Conservation (phyloP, 768 basidiomycete genomes). For the Mycena polygramma region DNA sequence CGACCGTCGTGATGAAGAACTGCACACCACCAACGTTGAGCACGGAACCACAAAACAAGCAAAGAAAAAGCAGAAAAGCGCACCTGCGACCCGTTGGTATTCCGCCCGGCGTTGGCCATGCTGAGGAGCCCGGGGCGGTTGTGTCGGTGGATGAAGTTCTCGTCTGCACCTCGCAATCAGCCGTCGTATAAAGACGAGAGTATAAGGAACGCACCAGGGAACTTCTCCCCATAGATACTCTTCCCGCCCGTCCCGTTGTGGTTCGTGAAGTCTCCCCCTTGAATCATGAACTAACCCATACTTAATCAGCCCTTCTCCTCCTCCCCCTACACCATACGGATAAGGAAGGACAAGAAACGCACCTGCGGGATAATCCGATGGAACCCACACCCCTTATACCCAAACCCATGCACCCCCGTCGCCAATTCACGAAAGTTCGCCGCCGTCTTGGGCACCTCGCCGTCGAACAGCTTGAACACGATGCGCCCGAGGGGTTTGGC, state of each 20-base stretch:
- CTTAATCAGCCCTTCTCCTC: too few species aligned
- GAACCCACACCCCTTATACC: constrained; percentile 78
- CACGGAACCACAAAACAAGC: neutral
- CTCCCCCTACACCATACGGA: too few species aligned
- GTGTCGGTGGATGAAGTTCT: constrained; percentile 88
- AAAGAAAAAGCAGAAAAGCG: neutral
- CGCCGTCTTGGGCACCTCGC: too few species aligned
- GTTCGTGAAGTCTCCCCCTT: constrained; percentile 89
- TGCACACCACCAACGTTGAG: constrained; percentile 45
- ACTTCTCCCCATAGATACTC: constrained; percentile 81
- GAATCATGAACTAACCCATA: constrained; percentile 77
- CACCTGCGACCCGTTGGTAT: constrained; percentile 85
- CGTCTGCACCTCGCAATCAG: constrained; percentile 61
- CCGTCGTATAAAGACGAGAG: neutral
- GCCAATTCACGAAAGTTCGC: constrained; percentile 94
- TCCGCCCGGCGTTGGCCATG: constrained; percentile 85
- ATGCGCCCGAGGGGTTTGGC: constrained; percentile 64
- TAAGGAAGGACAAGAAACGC: constrained; percentile 9
- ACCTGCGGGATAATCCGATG: constrained; percentile 82
- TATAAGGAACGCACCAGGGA: constrained; percentile 59
- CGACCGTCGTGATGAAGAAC: constrained; percentile 92
- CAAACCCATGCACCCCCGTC: constrained; percentile 79
- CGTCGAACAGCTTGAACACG: constrained; percentile 89
- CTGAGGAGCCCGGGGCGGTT: constrained; percentile 75
- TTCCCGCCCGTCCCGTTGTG: constrained; percentile 77